Base-by-base conservation (phyloP, 768 basidiomycete species). In the Trametes meyenii region DNA sequence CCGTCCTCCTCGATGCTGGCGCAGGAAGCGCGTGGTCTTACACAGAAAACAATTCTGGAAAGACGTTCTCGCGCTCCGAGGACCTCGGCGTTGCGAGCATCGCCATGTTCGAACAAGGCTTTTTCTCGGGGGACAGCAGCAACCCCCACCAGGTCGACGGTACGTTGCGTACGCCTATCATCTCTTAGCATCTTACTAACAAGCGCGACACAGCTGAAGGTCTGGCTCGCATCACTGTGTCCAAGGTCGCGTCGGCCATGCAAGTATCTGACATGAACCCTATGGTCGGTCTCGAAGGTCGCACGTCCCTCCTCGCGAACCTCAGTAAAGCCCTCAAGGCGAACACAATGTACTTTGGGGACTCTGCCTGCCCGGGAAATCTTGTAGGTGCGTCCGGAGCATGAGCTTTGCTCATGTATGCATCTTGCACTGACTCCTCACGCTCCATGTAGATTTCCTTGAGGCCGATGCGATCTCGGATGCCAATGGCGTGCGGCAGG, bases 1-100 rank as follows among this genome's bases (percentile, higher is more conserved):
- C 94, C 12, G 96, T 98, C 8, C 81, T 98, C 14, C 85, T 99
- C 38, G 96, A 98, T 68, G 96, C 96, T 0, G 96, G 96, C 1
- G 96, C 96, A 0, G 96, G 96, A 0, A 88, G 84, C 58, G 69
- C 75, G 1, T 98, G 96, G 96, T 74, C 73, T 12, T 98, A 89
- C 73, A 79, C 75, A 7, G 94, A 96, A 59, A 72, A 79, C 5
- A 75, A 71, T 0, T 81, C 83, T 0, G 83, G 82, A 0, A 69
- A 78, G 58, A 77, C 73, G 0, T 94, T 86, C 72, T 70, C 77
- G 53, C 81, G 89, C 67, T 95, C 83, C 5, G 92, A 87, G 70
- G 96, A 96, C 0, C 76, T 99, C 6, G 96, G 88, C 0, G 88
- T 98, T 5, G 96, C 94, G 0, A 94, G 91, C 69, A 76, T 94